These are phyloP conservation scores for Brassica juncea DNA, from an alignment of 345 rosid species.

Conservation along the genomic window DNA sequence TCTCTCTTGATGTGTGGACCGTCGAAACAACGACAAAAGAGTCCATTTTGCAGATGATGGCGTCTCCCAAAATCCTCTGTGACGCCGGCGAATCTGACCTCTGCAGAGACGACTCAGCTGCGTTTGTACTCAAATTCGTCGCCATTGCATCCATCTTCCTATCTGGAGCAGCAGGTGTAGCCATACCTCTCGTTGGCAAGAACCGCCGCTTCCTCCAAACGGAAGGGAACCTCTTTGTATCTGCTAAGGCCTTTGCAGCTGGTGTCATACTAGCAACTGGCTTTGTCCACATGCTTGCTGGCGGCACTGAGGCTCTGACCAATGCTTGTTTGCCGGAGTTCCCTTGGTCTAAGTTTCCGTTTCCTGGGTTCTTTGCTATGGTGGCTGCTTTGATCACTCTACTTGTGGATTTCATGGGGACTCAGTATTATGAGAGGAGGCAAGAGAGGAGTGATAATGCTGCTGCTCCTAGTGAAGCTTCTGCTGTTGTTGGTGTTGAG, in stretches of 20 bases:
- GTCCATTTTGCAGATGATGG: constrained; percentile 45
- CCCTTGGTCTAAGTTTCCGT: constrained; percentile 89
- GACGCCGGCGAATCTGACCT: constrained; percentile 44
- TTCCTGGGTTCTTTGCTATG: constrained; percentile 89
- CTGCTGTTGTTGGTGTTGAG: neutral
- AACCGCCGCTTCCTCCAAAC: constrained; percentile 66
- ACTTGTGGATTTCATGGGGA: constrained; percentile 86
- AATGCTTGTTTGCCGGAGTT: constrained; percentile 69
- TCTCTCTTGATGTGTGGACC: constrained; percentile 9
- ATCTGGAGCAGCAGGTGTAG: constrained; percentile 67
- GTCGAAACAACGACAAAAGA: constrained; percentile 40
- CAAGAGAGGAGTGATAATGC: constrained; percentile 49
- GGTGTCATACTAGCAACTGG: constrained; percentile 96
- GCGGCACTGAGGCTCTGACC: constrained; percentile 56
- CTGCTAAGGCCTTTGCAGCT: constrained; percentile 89
- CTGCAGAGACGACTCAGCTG: constrained; percentile 66
- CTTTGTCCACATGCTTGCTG: constrained; percentile 88
- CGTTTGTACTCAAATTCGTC: constrained; percentile 59
- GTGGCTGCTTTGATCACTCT: constrained; percentile 70
- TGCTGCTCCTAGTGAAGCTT: constrained; percentile 22
- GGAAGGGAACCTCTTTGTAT: constrained; percentile 77
- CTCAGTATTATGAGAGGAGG: constrained; percentile 90
- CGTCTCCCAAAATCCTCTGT: constrained; percentile 43
- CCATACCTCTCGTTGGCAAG: constrained; percentile 76
- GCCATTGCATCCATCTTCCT: constrained; percentile 78